Conservation (phyloP, 495 filamentous ascomycete genomes). For the Bathelium albidoporum region DNA sequence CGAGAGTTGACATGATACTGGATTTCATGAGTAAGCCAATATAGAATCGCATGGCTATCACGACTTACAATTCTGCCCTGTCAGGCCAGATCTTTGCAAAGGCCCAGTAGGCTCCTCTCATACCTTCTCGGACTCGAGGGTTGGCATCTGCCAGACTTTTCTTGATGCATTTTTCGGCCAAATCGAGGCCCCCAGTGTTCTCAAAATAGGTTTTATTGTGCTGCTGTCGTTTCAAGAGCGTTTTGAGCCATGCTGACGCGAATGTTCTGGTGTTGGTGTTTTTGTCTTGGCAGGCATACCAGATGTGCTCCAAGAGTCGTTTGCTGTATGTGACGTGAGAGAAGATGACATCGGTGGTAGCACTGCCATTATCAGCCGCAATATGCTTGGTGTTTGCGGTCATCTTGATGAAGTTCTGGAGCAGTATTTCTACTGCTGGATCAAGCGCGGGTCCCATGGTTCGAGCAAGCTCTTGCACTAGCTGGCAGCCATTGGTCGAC, state of each 20-base stretch:
- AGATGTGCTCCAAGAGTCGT: constrained; percentile 75
- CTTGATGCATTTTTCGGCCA: constrained; percentile 78
- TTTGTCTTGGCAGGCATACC: constrained; percentile 74
- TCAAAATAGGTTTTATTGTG: constrained; percentile 74
- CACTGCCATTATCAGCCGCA: constrained; percentile 64
- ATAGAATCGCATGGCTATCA: constrained; percentile 7
- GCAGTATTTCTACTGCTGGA: constrained; percentile 77
- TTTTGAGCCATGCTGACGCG: constrained; percentile 73
- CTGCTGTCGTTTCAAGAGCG: constrained; percentile 64
- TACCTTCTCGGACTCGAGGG: constrained; percentile 71
- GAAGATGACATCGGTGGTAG: constrained; percentile 65
- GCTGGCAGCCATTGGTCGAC: constrained; percentile 69
- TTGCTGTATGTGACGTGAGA: constrained; percentile 63
- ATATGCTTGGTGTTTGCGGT: constrained; percentile 86
- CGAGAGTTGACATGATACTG: constrained; percentile 61
- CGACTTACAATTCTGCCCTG: constrained; percentile 62
- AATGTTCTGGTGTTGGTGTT: constrained; percentile 75
- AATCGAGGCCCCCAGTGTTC: constrained; percentile 66
- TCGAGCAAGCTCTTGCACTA: constrained; percentile 77
- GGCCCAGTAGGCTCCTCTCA: constrained; percentile 75
- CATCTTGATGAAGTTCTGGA: constrained; percentile 83
- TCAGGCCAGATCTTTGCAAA: constrained; percentile 69
- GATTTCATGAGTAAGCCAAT: constrained; percentile 30
- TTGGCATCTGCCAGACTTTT: constrained; percentile 80
- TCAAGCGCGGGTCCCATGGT: constrained; percentile 70